A percentile compares a stretch with the other conserved stretches of the same genome.
phyloP scores from a whole-genome alignment of 1,284 basidiomycete genomes.

The Schizopora paradoxa region DNA sequence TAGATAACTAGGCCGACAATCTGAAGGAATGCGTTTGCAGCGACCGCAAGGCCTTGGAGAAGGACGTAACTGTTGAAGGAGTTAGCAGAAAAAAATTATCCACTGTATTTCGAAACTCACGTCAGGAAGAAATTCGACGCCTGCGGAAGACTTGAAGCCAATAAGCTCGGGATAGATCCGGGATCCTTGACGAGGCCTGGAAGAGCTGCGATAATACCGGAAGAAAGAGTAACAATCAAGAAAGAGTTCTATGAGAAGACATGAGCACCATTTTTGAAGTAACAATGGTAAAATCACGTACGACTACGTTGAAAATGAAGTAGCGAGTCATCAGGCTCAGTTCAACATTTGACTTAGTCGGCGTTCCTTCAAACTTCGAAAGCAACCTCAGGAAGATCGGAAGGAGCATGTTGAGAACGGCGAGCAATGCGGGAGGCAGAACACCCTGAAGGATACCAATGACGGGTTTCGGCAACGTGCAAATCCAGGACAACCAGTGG shows the following conservation, averaged over 20 bases:
- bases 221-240: slow-evolving; percentile 78
- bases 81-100: slow-evolving; percentile 11
- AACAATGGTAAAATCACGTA: slow-evolving; percentile 36
- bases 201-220: slow-evolving; percentile 74
- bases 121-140: slow-evolving; percentile 94
- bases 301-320: slow-evolving; percentile 89
- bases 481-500: slow-evolving; percentile 81
- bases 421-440: slow-evolving; percentile 79
- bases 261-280: slow-evolving; percentile 4
- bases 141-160: slow-evolving; percentile 74
- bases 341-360: slow-evolving; percentile 78
- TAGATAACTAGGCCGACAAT: slow-evolving; percentile 73
- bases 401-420: slow-evolving; percentile 87
- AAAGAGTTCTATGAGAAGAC: slow-evolving; percentile 66
- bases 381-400: slow-evolving; percentile 82
- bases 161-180: slow-evolving; percentile 52
- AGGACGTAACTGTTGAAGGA: slow-evolving; percentile 65
- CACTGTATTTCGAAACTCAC: slow-evolving; percentile 54
- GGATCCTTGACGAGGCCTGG: slow-evolving; percentile 59
- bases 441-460: slow-evolving; percentile 90
- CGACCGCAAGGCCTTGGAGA: slow-evolving; percentile 68
- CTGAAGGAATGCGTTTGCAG: slow-evolving; percentile 78
- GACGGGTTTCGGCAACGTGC: slow-evolving; percentile 53
- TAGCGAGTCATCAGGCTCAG: slow-evolving; percentile 87
- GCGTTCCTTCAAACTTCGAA: slow-evolving; percentile 76